phyloP scores from a whole-genome alignment of 345 rosid genomes.

The Reutealis trisperma region DNA sequence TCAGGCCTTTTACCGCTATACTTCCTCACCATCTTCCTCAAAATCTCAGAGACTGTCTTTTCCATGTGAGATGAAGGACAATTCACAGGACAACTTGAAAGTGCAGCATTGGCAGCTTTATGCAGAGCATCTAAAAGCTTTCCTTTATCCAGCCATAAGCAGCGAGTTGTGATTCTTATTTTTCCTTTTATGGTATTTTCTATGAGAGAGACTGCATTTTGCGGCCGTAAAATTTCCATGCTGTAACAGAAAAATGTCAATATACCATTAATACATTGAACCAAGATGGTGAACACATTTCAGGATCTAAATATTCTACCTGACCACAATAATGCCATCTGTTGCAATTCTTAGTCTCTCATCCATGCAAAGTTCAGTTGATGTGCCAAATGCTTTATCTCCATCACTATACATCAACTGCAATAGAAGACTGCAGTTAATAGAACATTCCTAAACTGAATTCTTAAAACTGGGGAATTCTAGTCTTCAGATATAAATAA shows the following conservation, averaged over 20 bases:
- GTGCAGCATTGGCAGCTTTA: constrained; percentile 91
- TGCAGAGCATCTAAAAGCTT: constrained; percentile 86
- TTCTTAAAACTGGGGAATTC: constrained; percentile 10
- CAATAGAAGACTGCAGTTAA: constrained; percentile 32
- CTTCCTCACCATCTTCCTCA: constrained; percentile 93
- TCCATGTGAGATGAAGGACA: constrained; percentile 92
- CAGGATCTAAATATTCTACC: constrained; percentile 45
- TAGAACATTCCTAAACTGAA: constrained; percentile 17
- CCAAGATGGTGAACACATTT: constrained; percentile 2
- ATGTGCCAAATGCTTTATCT: constrained; percentile 95
- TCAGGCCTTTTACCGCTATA: constrained; percentile 96
- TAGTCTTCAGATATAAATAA: constrained; percentile 35
- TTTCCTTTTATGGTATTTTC: constrained; percentile 75
- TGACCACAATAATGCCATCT: constrained; percentile 90
- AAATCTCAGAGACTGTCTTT: constrained; percentile 77
- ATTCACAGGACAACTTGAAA: constrained; percentile 83
- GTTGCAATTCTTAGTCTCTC: constrained; percentile 91
- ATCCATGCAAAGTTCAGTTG: constrained; percentile 86
- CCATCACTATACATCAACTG: constrained; percentile 99
- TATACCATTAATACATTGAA: constrained; percentile 8
- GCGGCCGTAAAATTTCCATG: constrained; percentile 89
- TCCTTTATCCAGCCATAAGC: constrained; percentile 98
- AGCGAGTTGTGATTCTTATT: constrained; percentile 89
- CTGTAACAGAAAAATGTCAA: constrained; percentile 47
- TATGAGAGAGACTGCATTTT: constrained; percentile 37